Base-by-base conservation (phyloP, 306 rosid species). In the Cercis canadensis region DNA sequence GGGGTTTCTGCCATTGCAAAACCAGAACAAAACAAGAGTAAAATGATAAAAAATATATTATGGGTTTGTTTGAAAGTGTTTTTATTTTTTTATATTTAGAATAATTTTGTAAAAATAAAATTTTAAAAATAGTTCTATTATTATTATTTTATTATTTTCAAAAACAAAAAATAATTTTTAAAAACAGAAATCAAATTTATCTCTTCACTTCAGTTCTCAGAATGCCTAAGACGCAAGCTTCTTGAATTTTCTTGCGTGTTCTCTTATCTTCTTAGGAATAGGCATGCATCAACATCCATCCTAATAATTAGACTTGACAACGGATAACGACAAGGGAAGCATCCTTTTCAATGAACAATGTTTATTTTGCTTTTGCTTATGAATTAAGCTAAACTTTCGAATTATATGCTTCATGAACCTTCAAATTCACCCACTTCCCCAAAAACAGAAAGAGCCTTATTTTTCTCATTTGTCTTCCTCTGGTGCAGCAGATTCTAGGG, bases 361-460 rank as follows among this genome's bases (percentile, higher is more conserved):
- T 24, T 24, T 24, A 24, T 24, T 3, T 24, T 24, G 3, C 81
- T 63, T 77, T 77, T 64, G 29, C 24, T 55, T 13, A 49, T 11
- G 29, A 40, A 70, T 17, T 44, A 56, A 15, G 55, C 49, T 8
- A 43, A 5, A 12, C 10, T n/a, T 14, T 40, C 43, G 62, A 53
- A 47, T 32, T 32, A 18, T 49, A 43, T 16, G 58, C 31, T 78
- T 78, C 78, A 4, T 64, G 65, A 78, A 64, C 55, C 62, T 77
- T 81, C 65, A 40, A 65, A 24, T 17, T 36, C 0, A 18, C 11
- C 21, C 13, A 15, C 51, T 24, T 24, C 29, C 29, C 7, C 3
- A 11, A 24, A 61, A 6, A 72, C 32, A 18, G 29, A 74, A 37
- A 37, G 29, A 24, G 29, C 29, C 29, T 24, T 24, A 1, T 24